Evolutionary conservation across 1,284 basidiomycete species (phyloP), one percentile per base, ranked within the genome.

Genomic region (Phlebopus sp.): DNA sequence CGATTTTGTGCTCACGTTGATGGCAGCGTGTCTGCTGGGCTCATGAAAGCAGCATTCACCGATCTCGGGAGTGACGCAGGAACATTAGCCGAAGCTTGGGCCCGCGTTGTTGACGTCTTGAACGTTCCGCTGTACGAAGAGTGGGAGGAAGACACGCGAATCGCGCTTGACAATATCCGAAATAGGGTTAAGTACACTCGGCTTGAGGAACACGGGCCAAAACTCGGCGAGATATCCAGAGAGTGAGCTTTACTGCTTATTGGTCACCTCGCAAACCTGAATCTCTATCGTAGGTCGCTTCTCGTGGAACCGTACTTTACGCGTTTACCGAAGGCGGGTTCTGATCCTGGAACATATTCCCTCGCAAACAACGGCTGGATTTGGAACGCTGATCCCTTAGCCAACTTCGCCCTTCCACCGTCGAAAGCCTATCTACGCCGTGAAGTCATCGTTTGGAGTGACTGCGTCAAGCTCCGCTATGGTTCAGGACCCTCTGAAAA

Each of bases 311-410:
- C 78, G 1, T 95, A 96, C 69, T 97, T 97, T 68, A 97, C 93
- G 1, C 86, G 92, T 37, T 66, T 96, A 8, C 72, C 76, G 5
- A 74, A 71, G 18, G 79, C 79, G 1, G 69, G 80, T 42, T 77
- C 81, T 40, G 83, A 93, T 49, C 81, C 86, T 2, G 64, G 76
- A 17, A 74, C 80, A 8, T 89, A 94, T 59, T 86, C 90, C 0
- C 72, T 97, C 25, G 96, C 96, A 5, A 97, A 98, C 71, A 99
- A 99, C 61, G 96, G 96, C 6, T 99, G 96, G 96, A 96, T 99
- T 59, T 99, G 96, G 96, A 77, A 89, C 50, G 95, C 96, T 2
- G 87, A 99, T 66, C 96, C 96, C 0, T 77, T 99, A 17, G 78
- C 85, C 55, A 97, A 98, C 72, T 99, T 99, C 71, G 96, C 95